Evolutionary conservation across 257 asterid species (phyloP), one percentile per base, ranked within the genome.

Genomic region (Jacaranda copaia): DNA sequence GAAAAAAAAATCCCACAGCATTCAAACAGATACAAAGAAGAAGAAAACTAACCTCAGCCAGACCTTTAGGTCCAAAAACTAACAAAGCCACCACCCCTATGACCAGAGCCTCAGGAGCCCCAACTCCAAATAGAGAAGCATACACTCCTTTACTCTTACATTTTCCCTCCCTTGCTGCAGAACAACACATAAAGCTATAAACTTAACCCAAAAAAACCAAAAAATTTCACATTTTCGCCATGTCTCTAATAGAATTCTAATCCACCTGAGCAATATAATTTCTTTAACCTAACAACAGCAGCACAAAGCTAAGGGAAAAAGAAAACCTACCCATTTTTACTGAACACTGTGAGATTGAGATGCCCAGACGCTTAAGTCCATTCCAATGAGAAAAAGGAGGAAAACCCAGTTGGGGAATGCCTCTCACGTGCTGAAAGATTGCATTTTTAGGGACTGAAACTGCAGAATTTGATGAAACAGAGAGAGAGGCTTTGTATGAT

Each of bases 61-160:
- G 96, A 80, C 96, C 86, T 91, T 79, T 91, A 72, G 81, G 96
- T 60, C 96, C 96, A 81, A 91, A 91, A 48, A 89, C 94, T 73
- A 91, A 77, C 86, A 91, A 86, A 79, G 96, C 96, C 19, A 91
- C 96, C 16, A 89, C 96, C 11, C 94, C 97, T 80, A 91, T 85
- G 32, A 91, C 93, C 72, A 89, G 70, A 75, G 86, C 89, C 81
- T 89, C 94, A 2, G 94, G 97, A 66, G 93, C 94, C 57, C 94
- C 94, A 69, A 91, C 90, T 72, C 97, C 97, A 86, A 91, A 91
- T 19, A 91, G 75, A 84, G 97, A 91, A 53, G 94, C 91, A 84
- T 64, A 80, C 0, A 81, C 93, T 18, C 89, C 87, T 70, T 78
- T 85, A 4, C 83, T 73, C 85, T 67, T 87, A 61, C 81, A 52